Base-by-base conservation (phyloP, 345 rosid species). In the Murraya paniculata region DNA sequence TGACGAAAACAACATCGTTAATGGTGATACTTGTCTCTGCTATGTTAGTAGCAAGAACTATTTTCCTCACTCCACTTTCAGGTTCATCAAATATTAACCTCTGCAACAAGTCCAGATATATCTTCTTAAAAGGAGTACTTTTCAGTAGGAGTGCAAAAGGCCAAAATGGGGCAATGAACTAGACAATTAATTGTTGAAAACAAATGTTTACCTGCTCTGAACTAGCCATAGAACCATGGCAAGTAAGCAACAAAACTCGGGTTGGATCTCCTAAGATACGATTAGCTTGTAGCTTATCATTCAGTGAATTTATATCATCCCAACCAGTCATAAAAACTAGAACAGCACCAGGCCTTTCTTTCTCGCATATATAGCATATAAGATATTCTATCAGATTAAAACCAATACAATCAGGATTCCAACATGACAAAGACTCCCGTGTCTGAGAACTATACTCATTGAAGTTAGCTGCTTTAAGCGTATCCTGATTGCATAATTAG, bases 201-300 rank as follows among this genome's bases (percentile, higher is more conserved):
- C n/a, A 24, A 9, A 35, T 65, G 24, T 24, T 79, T 59, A 95
- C 98, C 98, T 95, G 98, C 88, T 95, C 98, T 73, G 93, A 83
- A 85, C 91, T 95, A 77, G 94, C 92, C 98, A 95, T 93, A 81
- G 98, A 92, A 82, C 98, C 97, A 89, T 95, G 98, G 86, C 98
- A 95, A 27, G 94, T 86, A 78, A 91, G 97, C 84, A 95, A 84
- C 82, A 90, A 80, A 85, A 90, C 95, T 73, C 79, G 85, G 74
- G 77, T 77, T 33, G 97, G 89, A 87, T 95, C 88, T 74, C 98
- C 97, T 56, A 95, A 79, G 73, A 88, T 64, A 60, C 89, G 88
- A 86, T 95, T 89, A 77, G 86, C 80, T 84, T 79, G 90, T 62
- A 93, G 91, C 84, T 95, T 92, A 62, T 95, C 98, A 87, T 93